Evolutionary conservation across 129 eudicot species (phyloP).

Genomic region (Ambrosia trifida): DNA sequence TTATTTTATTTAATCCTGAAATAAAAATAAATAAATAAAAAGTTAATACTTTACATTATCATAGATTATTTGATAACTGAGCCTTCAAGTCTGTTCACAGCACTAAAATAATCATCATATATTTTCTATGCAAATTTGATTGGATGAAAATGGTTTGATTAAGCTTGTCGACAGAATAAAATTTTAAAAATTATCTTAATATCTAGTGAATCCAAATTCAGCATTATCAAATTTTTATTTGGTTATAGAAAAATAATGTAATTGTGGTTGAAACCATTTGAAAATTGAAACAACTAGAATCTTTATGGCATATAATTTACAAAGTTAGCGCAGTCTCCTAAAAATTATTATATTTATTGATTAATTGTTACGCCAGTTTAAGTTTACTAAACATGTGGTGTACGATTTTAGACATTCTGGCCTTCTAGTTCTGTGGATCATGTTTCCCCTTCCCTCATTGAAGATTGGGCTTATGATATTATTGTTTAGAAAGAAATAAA

Average conservation of each 20-base stretch:
- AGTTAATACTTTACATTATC: not conserved
- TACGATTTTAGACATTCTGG: too few species aligned
- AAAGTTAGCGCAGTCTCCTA: not conserved
- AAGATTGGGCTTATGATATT: too few species aligned
- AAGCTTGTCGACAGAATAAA: not conserved
- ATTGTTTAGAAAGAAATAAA: too few species aligned
- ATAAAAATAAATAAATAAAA: not conserved
- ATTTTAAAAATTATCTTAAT: too few species aligned
- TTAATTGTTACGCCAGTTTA: not conserved
- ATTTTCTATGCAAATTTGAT: not conserved
- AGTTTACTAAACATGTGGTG: not conserved
- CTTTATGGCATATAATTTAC: not conserved
- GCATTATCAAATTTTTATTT: too few species aligned
- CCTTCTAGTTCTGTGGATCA: too few species aligned
- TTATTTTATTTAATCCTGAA: not conserved
- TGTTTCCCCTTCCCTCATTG: too few species aligned
- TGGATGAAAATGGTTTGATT: not conserved
- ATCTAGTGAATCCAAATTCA: too few species aligned
- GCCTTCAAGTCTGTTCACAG: not conserved
- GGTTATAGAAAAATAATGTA: too few species aligned
- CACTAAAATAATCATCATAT: not conserved
- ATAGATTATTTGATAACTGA: not conserved
- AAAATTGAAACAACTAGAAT: too few species aligned
- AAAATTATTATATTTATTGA: not conserved
- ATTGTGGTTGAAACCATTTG: too few species aligned